Evolutionary conservation across 371 early-diverging fungal genomes (phyloP), one percentile per base, ranked within the genome.

Genomic region (Mortierella sp.): DNA sequence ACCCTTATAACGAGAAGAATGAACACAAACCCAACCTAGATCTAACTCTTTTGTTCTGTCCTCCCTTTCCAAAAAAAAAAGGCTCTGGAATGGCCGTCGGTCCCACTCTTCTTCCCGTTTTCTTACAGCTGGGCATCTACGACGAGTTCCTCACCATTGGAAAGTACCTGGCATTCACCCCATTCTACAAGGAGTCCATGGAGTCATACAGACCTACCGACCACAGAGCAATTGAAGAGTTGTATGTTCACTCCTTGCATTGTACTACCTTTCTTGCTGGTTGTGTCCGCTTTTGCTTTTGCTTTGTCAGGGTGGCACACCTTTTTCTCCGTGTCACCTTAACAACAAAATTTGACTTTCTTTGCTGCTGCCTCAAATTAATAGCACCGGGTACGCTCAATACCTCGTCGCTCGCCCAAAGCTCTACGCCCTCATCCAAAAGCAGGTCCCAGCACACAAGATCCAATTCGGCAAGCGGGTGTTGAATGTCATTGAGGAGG

Each of bases 371-470:
- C 54, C 1, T 59, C 31, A 0, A 34, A 19, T 34, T 19, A 31
- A 31, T 69, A 75, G 76, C 13, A 46, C 70, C 21, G 76, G 76
- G 0, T 75, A 69, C 31, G 11, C 44, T 3, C 53, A 50, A 5
- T 51, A 75, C 37, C 69, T 75, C 19, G 69, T 75, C 28, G 53
- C 70, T 4, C 76, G 76, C 26, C 77, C 77, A 21, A 14, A 28
- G 3, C 59, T 78, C 31, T 78, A 78, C 37, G 37, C 46, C 19
- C 48, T 78, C 26, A 55, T 78, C 19, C 53, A 64, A 1, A 73
- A 57, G 48, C 79, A n/a, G 3, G 55, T 77, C 19, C 72, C 77
- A 0, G 28, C 51, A 3, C 40, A 71, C n/a, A 78, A 73, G 71
- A 57, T 78, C 59, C 69, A 53, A 26, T 69, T 55, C 50, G 40